Percentiles rank a stretch among this genome's conserved stretches.
Conservation (phyloP, 2,329 filamentous ascomycete genomes). For the Trichoderma endophyticum region DNA sequence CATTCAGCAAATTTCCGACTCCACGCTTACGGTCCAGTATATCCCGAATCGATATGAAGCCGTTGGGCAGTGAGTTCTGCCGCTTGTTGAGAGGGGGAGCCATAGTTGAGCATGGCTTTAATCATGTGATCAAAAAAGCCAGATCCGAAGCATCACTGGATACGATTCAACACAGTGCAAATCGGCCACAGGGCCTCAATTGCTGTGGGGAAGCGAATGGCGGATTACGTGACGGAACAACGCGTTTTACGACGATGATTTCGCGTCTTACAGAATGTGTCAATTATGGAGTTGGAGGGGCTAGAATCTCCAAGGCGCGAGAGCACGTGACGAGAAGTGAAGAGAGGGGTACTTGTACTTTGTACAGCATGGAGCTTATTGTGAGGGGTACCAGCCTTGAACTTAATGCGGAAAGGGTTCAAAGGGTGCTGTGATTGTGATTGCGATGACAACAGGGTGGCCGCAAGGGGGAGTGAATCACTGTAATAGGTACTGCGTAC, state of each 20-base stretch:
- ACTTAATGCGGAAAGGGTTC: not conserved
- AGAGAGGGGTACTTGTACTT: not conserved
- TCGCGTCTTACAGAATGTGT: not conserved
- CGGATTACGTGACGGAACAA: not conserved
- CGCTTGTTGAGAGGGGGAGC: not conserved
- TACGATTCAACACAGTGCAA: not conserved
- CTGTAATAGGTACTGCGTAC: not conserved
- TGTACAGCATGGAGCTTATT: not conserved
- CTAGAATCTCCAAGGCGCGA: not conserved
- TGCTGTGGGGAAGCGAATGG: not conserved
- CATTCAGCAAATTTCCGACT: constrained; percentile 42
- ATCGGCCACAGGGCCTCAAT: not conserved
- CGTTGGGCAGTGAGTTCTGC: constrained; percentile 22
- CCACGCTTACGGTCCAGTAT: constrained; percentile 41
- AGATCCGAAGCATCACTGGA: not conserved
- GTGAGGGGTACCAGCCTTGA: not conserved
- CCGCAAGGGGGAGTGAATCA: not conserved
- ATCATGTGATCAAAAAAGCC: not conserved
- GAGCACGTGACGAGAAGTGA: not conserved
- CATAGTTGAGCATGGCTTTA: constrained; percentile 14
- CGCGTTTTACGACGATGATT: not conserved
- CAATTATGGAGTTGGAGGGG: not conserved
- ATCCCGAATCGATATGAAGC: constrained; percentile 35
- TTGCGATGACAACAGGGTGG: not conserved
- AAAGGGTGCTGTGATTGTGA: not conserved